phyloP scores from a whole-genome alignment of 2,329 filamentous ascomycete species.

The Colletotrichum somersetense region DNA sequence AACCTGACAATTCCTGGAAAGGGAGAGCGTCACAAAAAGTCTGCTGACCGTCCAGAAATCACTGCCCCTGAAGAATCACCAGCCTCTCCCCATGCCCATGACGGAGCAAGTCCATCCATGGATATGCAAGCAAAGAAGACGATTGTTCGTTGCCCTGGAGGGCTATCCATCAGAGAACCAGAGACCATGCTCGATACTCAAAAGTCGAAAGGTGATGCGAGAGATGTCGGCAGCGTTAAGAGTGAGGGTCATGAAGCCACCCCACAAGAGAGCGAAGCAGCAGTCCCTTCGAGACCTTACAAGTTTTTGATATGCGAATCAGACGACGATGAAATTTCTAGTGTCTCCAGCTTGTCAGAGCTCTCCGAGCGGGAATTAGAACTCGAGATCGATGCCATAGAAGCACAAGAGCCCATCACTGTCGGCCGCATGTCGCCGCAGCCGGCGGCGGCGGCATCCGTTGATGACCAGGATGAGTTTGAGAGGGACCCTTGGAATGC shows the following conservation, averaged over 20 bases:
- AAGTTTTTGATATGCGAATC: constrained; percentile 43
- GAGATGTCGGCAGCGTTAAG: constrained; percentile 20
- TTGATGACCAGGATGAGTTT: constrained; percentile 66
- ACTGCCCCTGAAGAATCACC: neutral
- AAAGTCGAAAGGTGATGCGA: neutral
- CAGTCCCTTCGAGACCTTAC: constrained; percentile 13
- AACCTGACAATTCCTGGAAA: neutral
- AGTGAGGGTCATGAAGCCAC: constrained; percentile 43
- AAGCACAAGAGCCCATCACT: constrained; percentile 43
- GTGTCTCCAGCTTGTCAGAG: constrained; percentile 53
- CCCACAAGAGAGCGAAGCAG: constrained; percentile 41
- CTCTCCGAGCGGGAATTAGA: constrained; percentile 57
- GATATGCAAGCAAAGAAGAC: neutral
- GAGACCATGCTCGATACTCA: neutral
- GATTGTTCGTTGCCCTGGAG: neutral
- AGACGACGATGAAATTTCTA: constrained; percentile 47
- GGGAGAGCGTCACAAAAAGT: neutral
- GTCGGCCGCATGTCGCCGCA: constrained; percentile 29
- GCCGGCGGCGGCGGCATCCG: constrained; percentile 40
- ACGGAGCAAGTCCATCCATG: neutral
- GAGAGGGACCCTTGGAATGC: constrained; percentile 68
- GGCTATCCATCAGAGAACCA: neutral
- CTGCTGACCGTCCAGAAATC: neutral
- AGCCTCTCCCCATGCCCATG: neutral
- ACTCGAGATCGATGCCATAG: constrained; percentile 35